phyloP scores from a whole-genome alignment of 2,329 filamentous ascomycete species.

The Parastagonospora nodorum region DNA sequence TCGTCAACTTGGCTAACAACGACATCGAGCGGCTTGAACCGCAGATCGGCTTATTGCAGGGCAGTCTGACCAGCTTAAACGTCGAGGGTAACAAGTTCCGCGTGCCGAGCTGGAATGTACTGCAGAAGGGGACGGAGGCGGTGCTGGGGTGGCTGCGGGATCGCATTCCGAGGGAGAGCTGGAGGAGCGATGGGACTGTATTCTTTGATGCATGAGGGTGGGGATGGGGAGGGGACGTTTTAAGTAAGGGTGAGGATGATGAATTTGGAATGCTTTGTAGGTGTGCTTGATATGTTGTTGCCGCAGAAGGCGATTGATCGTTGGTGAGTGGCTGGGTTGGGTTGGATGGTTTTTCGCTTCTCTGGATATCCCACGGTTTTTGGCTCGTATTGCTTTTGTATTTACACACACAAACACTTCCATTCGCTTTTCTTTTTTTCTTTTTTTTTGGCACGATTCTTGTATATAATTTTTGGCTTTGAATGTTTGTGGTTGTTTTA shows the following conservation, averaged over 20 bases:
- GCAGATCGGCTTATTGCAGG: constrained; percentile 76
- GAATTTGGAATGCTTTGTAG: no score
- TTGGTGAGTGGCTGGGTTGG: no score
- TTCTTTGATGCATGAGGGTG: constrained; percentile 20
- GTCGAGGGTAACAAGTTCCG: constrained; percentile 86
- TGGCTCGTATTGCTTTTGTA: no score
- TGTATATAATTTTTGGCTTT: no score
- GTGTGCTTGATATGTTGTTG: no score
- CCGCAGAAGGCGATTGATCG: no score
- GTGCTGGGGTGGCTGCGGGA: constrained; percentile 81
- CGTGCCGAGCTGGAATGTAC: constrained; percentile 80
- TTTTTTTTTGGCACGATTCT: no score
- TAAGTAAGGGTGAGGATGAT: neutral
- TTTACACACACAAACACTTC: no score
- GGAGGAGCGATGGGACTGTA: constrained; percentile 28
- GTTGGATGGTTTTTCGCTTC: no score
- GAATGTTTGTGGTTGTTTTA: no score
- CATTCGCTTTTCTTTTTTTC: no score
- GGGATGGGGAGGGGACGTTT: constrained; percentile 18
- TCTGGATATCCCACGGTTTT: no score
- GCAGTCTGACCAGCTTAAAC: constrained; percentile 69
- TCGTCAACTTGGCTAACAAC: constrained; percentile 83
- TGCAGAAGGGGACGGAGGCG: constrained; percentile 87
- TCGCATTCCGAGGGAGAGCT: constrained; percentile 62
- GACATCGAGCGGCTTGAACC: constrained; percentile 83